Base-by-base conservation (phyloP, 257 asterid species). In the Osmanthus fragrans region DNA sequence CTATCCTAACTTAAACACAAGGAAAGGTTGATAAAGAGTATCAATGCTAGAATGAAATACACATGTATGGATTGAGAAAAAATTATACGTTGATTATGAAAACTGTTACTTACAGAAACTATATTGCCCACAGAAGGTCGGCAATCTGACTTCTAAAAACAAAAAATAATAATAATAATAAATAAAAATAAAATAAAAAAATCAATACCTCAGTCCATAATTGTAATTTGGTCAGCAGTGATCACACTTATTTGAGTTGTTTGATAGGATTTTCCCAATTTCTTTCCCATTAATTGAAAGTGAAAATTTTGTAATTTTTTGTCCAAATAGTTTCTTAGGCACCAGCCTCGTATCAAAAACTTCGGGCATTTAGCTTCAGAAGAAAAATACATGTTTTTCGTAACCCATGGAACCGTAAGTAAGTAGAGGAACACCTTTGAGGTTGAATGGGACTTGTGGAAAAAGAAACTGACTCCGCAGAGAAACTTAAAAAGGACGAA, bases 401-500 rank as follows among this genome's bases (percentile, higher is more conserved):
- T 47, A 16, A 16, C 32, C 4, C 37, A 27, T 5, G 25, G 70
- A 42, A 36, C 12, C 18, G 33, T 4, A 4, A 47, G 58, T 13
- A 47, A 47, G 19, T 47, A 15, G 51, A 36, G 39, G 70, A 6
- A 71, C n/a, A 13, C 23, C 29, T 64, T 32, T 10, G 51, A 56
- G 79, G 51, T 58, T 72, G 30, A 29, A 13, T 11, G 45, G 25
- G 64, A 30, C 54, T 63, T 30, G 7, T 19, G 72, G 58, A 49
- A n/a, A 56, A 4, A n/a, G 65, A 56, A 8, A 56, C 65, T n/a
- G 27, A 19, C 12, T 19, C 54, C 39, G 70, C 19, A 40, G 47
- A 75, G 7, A 45, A 77, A 51, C 71, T n/a, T 47, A 37, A 64
- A n/a, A 70, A 25, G 47, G 21, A 27, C 54, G 25, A 67, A 63